Percentiles rank a stretch among this genome's conserved stretches.
phyloP scores from a whole-genome alignment of 2,329 filamentous ascomycete genomes.

The Colletotrichum chrysophilum region DNA sequence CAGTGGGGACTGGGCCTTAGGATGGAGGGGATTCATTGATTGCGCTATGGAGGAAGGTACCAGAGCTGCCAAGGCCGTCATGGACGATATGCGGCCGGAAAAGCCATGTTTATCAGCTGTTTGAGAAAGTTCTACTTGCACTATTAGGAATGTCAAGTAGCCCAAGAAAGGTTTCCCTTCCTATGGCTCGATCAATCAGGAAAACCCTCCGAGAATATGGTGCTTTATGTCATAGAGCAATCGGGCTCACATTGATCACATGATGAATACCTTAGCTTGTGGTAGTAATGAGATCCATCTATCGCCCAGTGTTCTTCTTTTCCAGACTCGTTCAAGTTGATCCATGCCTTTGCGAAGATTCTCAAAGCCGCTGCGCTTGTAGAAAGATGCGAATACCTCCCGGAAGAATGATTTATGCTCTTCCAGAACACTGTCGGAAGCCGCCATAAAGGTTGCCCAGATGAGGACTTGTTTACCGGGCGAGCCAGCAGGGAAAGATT shows the following conservation, averaged over 20 bases:
- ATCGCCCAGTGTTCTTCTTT: constrained; percentile 15
- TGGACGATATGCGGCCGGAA: background rate
- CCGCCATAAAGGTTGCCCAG: constrained; percentile 31
- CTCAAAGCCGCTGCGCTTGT: constrained; percentile 27
- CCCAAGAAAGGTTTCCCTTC: background rate
- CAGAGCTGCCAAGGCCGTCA: background rate
- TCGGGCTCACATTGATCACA: constrained; percentile 11
- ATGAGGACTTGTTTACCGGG: constrained; percentile 29
- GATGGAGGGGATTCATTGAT: constrained; percentile 32
- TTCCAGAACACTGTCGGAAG: constrained; percentile 26
- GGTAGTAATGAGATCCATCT: constrained; percentile 31
- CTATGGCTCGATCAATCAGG: background rate
- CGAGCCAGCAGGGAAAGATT: constrained; percentile 23
- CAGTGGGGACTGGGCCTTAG: constrained; percentile 29
- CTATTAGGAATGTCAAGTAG: background rate
- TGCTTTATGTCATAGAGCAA: background rate
- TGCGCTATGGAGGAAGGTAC: constrained; percentile 31
- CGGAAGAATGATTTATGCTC: constrained; percentile 31
- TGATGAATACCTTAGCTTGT: constrained; percentile 27
- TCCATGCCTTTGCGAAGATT: constrained; percentile 28
- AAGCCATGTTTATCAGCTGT: background rate
- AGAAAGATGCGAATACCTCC: constrained; percentile 16
- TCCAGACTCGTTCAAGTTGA: constrained; percentile 28
- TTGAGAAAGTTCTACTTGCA: background rate
- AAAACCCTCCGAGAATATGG: background rate